phyloP scores from a whole-genome alignment of 164 flowering plant genomes.

The Macadamia integrifolia region DNA sequence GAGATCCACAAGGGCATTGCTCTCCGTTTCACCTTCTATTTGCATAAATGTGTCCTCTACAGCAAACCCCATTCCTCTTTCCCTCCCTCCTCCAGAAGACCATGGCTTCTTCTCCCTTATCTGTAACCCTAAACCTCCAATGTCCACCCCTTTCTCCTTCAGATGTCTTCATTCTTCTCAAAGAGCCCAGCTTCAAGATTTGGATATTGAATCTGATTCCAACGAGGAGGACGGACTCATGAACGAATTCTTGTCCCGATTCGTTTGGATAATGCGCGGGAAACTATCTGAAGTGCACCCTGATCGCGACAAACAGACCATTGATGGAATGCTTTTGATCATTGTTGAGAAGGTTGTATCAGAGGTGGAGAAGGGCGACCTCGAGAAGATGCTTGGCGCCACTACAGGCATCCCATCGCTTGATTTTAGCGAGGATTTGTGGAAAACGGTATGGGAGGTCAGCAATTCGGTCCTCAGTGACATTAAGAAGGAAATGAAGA shows the following conservation, averaged over 20 bases:
- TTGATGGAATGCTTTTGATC: conserved; percentile 71
- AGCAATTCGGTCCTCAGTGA: conserved; percentile 61
- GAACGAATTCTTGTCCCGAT: conserved; percentile 80
- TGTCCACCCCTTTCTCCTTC: conserved; percentile 1
- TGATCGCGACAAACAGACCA: conserved; percentile 50
- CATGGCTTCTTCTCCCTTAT: background rate
- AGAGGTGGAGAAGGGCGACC: conserved; percentile 60
- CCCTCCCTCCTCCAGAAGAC: conserved; percentile 1
- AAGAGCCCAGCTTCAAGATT: conserved; percentile 7
- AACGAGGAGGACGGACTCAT: conserved; percentile 35
- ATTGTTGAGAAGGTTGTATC: conserved; percentile 65
- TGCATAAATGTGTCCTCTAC: conserved; percentile 18
- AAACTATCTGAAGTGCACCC: conserved; percentile 53
- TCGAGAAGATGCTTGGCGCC: conserved; percentile 35
- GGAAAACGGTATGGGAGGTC: conserved; percentile 82
- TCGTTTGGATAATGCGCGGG: conserved; percentile 69
- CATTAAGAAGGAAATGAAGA: conserved; percentile 70
- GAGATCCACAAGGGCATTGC: conserved; percentile 16
- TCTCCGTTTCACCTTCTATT: conserved; percentile 1
- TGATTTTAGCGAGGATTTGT: conserved; percentile 82
- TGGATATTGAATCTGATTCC: conserved; percentile 3
- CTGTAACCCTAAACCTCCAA: conserved; percentile 11
- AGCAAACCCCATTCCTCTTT: conserved; percentile 4
- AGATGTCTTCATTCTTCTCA: conserved; percentile 29
- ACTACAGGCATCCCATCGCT: conserved; percentile 18